Base-by-base conservation (phyloP, 805 yeast species). In the Grigorovia yakushimaensis region DNA sequence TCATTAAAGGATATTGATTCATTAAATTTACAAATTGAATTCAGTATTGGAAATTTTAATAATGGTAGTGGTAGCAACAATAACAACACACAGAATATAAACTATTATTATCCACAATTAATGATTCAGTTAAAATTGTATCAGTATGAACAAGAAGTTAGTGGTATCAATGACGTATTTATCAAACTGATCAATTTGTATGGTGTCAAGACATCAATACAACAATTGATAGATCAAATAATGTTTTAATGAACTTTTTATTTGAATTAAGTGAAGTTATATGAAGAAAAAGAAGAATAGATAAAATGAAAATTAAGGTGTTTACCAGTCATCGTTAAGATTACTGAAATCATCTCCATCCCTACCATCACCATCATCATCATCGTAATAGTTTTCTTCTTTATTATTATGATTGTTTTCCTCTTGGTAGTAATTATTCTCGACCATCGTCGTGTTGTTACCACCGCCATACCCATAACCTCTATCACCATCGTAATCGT, bases 381-480 rank as follows among this genome's bases (percentile, higher is more conserved):
- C 52, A 55, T 60, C 51, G 9, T 27, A n/a, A n/a, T n/a, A n/a
- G n/a, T n/a, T n/a, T n/a, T n/a, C n/a, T n/a, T n/a, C n/a, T n/a
- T n/a, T 27, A 15, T 27, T 7, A 15, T 27, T 15, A 7, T 27
- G 4, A 15, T 27, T 7, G 13, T 6, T 24, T 24, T 24, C 27
- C 9, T 24, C 27, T 9, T 24, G 27, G 27, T 27, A 27, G 33
- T 27, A 27, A 15, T 27, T 27, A 15, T 27, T 27, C 13, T 27
- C 33, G 9, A 27, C 13, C 3, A 27, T 27, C 15, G 33, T 27
- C 15, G 33, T 27, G 10, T 27, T 15, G 9, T 56, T 41, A 19
- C 51, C 57, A 7, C 60, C 68, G 45, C 57, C 58, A 19, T 57
- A 57, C 41, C 61, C 56, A 36, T 65, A 65, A 30, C 60, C 70